Percentiles rank a stretch among this genome's conserved stretches.
Evolutionary conservation across 495 filamentous ascomycete species (phyloP).

Genomic region (Penicillium cinerascens): DNA sequence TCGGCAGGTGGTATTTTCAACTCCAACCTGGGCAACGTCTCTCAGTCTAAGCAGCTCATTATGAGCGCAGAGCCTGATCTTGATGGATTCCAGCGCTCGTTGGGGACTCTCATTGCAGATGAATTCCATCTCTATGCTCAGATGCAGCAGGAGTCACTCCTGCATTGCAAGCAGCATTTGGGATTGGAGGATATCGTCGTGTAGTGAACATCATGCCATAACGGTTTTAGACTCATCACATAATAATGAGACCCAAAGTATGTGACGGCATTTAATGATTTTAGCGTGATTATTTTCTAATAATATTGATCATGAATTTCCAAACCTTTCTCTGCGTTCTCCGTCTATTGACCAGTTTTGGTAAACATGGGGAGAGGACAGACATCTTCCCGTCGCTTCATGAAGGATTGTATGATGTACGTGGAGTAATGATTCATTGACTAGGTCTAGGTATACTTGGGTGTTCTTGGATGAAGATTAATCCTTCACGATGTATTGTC

Average conservation of each 20-base stretch:
- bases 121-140: slow-evolving; percentile 29
- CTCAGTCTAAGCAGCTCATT: slow-evolving; percentile 23
- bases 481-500: too few relatives aligned
- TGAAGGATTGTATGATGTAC: neutral
- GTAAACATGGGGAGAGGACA: neutral
- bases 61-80: slow-evolving; percentile 31
- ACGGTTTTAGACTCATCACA: neutral
- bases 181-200: slow-evolving; percentile 11
- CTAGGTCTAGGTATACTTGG: neutral
- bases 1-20: slow-evolving; percentile 44
- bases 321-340: neutral
- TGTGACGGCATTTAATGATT: neutral
- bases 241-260: neutral
- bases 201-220: neutral
- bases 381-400: neutral
- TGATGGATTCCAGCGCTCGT: slow-evolving; percentile 28
- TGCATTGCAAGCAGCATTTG: slow-evolving; percentile 18
- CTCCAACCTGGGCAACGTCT: slow-evolving; percentile 31
- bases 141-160: slow-evolving; percentile 26
- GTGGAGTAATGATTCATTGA: neutral
- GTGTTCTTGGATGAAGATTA: too few relatives aligned
- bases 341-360: neutral
- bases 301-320: neutral
- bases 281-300: neutral
- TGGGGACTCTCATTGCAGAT: slow-evolving; percentile 23